phyloP scores from a whole-genome alignment of 2,329 filamentous ascomycete species.

The Blastomyces emzantsi region DNA sequence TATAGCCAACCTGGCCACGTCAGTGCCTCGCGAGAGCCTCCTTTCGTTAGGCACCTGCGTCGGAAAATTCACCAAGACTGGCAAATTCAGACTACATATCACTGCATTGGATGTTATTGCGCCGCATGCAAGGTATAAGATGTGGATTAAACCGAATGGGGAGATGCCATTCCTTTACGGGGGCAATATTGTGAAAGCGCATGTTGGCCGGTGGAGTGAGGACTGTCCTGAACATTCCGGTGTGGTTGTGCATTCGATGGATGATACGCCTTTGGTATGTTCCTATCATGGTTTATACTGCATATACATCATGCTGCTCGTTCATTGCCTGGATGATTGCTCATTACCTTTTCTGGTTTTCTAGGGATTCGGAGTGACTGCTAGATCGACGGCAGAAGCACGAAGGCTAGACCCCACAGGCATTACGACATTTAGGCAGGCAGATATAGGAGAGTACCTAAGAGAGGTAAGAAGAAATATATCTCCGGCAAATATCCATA shows the following conservation, averaged over 20 bases:
- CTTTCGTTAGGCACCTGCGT: slow-evolving; percentile 84
- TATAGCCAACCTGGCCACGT: slow-evolving; percentile 84
- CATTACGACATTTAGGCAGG: slow-evolving; percentile 81
- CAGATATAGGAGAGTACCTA: slow-evolving; percentile 89
- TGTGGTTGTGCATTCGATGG: slow-evolving; percentile 82
- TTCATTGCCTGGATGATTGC: neutral
- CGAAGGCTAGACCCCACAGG: slow-evolving; percentile 81
- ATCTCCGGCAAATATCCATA: neutral
- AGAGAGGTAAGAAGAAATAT: slow-evolving; percentile 50
- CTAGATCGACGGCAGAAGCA: slow-evolving; percentile 75
- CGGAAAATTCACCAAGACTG: slow-evolving; percentile 86
- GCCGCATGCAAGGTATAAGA: slow-evolving; percentile 87
- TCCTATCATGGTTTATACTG: neutral
- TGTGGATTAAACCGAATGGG: slow-evolving; percentile 93
- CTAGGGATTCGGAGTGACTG: slow-evolving; percentile 87
- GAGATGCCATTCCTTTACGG: slow-evolving; percentile 98
- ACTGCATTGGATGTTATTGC: slow-evolving; percentile 80
- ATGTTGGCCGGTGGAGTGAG: slow-evolving; percentile 76
- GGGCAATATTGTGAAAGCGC: slow-evolving; percentile 75
- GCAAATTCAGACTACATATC: slow-evolving; percentile 90
- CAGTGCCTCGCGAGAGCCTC: slow-evolving; percentile 69
- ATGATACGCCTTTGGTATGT: slow-evolving; percentile 65
- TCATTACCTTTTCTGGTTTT: slow-evolving; percentile 6
- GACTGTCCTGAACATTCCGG: slow-evolving; percentile 92
- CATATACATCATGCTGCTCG: neutral